Evolutionary conservation across 2,329 filamentous ascomycete species (phyloP), one percentile per base, ranked within the genome.

Genomic region (Chalaropsis ovoidea): DNA sequence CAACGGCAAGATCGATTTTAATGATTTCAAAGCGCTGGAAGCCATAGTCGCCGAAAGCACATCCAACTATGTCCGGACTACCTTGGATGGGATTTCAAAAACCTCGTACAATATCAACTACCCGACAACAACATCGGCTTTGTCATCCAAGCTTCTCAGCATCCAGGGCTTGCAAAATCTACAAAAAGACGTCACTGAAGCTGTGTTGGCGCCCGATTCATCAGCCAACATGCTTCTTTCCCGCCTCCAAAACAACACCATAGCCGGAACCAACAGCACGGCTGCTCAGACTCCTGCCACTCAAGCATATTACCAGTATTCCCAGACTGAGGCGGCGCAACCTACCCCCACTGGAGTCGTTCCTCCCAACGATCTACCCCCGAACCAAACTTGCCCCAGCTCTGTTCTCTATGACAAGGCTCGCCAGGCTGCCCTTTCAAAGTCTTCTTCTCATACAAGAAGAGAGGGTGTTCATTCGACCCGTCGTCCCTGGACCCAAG

Each of bases 401-500:
- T 76, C 81, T 0, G 76, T 80, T 0, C 73, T 85, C 0, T 85
- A 85, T 66, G 82, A 84, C 67, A 79, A 80, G 64, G 82, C 82
- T 13, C 78, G 82, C 1, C 82, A 85, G 69, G 82, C 82, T 2
- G 82, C 82, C 0, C 77, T 83, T 0, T 81, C 81, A 5, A 83
- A 83, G 69, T 80, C 80, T 0, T 79, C 81, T 1, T 78, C 79
- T 2, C 81, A 83, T 64, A 79, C 81, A 1, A 74, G 82, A 35
- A 75, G 82, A 52, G 82, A 85, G 70, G 82, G 82, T 1, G 73
- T 81, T 1, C 81, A 83, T 69, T 84, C 82, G 1, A 84, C 82
- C 1, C 82, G 91, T 41, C 83, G 91, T 35, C 90, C 91, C 0
- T 96, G 91, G 91, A 90, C 87, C 0, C 86, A 88, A 3, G 89